Evolutionary conservation across 1,139 yeast species (phyloP), one percentile per base, ranked within the genome.

Genomic region (Kurtzmaniella quercitrusa): DNA sequence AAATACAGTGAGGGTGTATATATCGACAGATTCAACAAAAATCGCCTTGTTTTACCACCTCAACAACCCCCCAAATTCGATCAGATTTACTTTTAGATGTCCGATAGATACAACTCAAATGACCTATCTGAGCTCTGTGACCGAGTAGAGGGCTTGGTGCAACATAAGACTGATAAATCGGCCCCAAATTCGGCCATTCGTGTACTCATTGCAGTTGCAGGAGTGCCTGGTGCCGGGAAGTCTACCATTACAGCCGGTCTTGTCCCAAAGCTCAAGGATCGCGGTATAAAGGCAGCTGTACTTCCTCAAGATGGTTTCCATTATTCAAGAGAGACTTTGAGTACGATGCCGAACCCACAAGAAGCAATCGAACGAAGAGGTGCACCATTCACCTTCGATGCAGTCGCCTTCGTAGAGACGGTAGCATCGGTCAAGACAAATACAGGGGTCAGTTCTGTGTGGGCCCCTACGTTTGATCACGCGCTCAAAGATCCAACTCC

Each of bases 141-240:
- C 5, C 16, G 34, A 14, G 18, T 30, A 11, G 18, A 16, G 18
- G 34, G 18, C 17, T 18, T 30, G 7, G 6, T 30, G 15, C 18
- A 30, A 14, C 8, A 14, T 18, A 14, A 30, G 8, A 30, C 5
- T 3, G 3, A 11, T 11, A 30, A 3, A 30, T 14, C 18, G 5
- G 18, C 4, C 5, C 42, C 30, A 12, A 35, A 26, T 26, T 26
- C 30, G 3, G n/a, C 28, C n/a, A 38, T 36, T 30, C 40, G 88
- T 44, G 58, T 80, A 1, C 48, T 82, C 11, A 68, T 88, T 6
- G 66, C 84, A 1, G 54, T 88, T 15, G 82, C 83, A 4, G 95
- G 95, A 0, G 73, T 82, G 0, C 95, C 95, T 1, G 96, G 95
- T 2, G 80, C 91, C 1, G 95, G 96, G 0, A 88, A 88, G 56